Percentiles rank a stretch among this genome's conserved stretches.
Evolutionary conservation across 2,329 filamentous ascomycete genomes (phyloP).

Genomic region (Chalaropsis thielavioides): DNA sequence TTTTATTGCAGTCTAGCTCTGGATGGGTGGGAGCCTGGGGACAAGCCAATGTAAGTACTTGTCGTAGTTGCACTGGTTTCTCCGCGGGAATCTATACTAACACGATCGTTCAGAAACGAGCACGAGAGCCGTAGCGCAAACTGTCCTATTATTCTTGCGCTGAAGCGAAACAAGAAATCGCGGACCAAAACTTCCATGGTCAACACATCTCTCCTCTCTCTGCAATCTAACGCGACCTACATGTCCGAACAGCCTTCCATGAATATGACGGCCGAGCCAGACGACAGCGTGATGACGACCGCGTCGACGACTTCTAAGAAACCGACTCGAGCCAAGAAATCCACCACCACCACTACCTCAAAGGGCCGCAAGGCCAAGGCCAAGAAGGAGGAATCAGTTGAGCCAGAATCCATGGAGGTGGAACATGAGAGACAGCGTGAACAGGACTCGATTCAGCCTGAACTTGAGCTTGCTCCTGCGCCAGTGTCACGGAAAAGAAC

Average conservation of each 20-base stretch:
- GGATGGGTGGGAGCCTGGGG: slow-evolving; percentile 86
- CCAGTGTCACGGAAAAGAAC: slow-evolving; percentile 29
- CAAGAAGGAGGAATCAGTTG: slow-evolving; percentile 40
- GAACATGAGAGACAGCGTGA: not conserved
- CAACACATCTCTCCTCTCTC: slow-evolving; percentile 52
- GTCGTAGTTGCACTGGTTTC: not conserved
- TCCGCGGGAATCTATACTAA: slow-evolving; percentile 20
- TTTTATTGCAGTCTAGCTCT: slow-evolving; percentile 79
- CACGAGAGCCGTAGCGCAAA: slow-evolving; percentile 65
- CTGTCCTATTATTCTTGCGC: slow-evolving; percentile 70
- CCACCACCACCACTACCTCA: slow-evolving; percentile 25
- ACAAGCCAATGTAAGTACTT: slow-evolving; percentile 63
- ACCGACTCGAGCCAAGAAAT: slow-evolving; percentile 39
- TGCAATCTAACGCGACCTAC: slow-evolving; percentile 39
- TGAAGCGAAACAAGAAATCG: slow-evolving; percentile 42
- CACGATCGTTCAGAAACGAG: slow-evolving; percentile 49
- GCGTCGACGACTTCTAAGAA: slow-evolving; percentile 30
- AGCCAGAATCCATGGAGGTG: slow-evolving; percentile 25
- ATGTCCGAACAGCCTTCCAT: slow-evolving; percentile 30
- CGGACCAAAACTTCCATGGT: slow-evolving; percentile 46
- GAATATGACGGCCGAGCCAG: slow-evolving; percentile 31
- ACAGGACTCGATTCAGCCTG: not conserved
- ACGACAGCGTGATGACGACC: slow-evolving; percentile 47
- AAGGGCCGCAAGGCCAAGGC: slow-evolving; percentile 29
- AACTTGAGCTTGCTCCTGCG: slow-evolving; percentile 9